phyloP scores from a whole-genome alignment of 2,329 filamentous ascomycete genomes.

The Boeremia lycopersici region DNA sequence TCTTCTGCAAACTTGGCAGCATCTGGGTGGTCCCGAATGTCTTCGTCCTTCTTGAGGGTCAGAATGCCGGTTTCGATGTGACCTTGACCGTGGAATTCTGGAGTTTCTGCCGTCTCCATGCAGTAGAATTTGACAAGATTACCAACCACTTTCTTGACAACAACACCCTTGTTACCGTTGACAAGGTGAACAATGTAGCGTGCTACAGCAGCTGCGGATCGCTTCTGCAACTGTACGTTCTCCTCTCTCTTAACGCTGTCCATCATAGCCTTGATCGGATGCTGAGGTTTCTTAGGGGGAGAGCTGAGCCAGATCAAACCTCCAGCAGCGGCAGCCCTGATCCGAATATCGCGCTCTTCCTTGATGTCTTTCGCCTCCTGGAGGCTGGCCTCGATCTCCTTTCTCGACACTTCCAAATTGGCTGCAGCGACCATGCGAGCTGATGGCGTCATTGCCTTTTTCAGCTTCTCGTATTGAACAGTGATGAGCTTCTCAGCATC shows the following conservation, averaged over 20 bases:
- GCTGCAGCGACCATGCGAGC: conserved; percentile 84
- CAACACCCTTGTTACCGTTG: conserved; percentile 75
- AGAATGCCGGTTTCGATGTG: conserved; percentile 79
- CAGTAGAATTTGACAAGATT: conserved; percentile 98
- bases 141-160: conserved; percentile 93
- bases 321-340: conserved; percentile 84
- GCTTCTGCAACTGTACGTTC: conserved; percentile 83
- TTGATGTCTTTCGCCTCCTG: conserved; percentile 81
- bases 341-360: conserved; percentile 79
- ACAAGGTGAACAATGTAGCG: conserved; percentile 86
- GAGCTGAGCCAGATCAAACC: conserved; percentile 86
- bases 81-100: conserved; percentile 87
- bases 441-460: conserved; percentile 85
- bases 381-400: conserved; percentile 73
- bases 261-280: conserved; percentile 94
- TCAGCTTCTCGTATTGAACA: conserved; percentile 85
- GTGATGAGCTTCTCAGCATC: conserved; percentile 88
- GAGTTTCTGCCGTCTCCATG: conserved; percentile 95
- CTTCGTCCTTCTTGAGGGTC: conserved; percentile 96
- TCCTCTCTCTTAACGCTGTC: conserved; percentile 97
- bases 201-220: conserved; percentile 84
- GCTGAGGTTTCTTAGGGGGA: conserved; percentile 92
- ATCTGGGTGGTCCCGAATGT: conserved; percentile 89
- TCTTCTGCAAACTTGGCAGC: conserved; percentile 88
- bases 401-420: conserved; percentile 77